Evolutionary conservation across 306 rosid genomes (phyloP).

Genomic region (Quercus ilex): DNA sequence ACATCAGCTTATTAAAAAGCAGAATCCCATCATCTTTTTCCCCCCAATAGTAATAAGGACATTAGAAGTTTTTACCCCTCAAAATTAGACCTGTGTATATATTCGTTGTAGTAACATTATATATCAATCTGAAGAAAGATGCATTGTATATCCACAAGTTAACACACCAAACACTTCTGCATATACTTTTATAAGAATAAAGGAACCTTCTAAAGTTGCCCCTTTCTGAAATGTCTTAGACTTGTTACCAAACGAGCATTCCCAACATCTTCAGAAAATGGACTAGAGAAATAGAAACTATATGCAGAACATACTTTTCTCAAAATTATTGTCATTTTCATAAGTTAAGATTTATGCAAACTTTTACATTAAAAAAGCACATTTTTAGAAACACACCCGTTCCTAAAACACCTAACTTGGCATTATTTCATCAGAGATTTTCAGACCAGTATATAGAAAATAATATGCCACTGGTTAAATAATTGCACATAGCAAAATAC

Average conservation of each 20-base stretch:
- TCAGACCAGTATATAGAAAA: slow-evolving; percentile 17
- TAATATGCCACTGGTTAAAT: slow-evolving; percentile 6
- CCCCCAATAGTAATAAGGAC: not conserved
- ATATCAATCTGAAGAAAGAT: not conserved
- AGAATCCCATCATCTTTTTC: not conserved
- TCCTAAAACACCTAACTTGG: slow-evolving; percentile 12
- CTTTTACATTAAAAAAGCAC: not conserved
- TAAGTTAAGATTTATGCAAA: not conserved
- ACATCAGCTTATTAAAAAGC: not conserved
- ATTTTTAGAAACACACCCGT: not conserved
- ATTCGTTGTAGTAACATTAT: not conserved
- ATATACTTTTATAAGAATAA: slow-evolving; percentile 3
- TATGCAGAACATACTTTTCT: not conserved
- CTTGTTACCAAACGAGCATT: not conserved
- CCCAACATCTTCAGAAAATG: not conserved
- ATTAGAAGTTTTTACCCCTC: not conserved
- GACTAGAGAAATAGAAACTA: not conserved
- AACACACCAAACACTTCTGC: slow-evolving; percentile 7
- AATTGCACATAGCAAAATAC: slow-evolving; percentile 5
- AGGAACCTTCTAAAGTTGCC: not conserved
- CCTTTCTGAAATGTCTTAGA: not conserved
- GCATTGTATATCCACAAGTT: not conserved
- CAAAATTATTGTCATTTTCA: not conserved
- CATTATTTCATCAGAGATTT: slow-evolving; percentile 17
- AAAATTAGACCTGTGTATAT: not conserved